Base-by-base conservation (phyloP, 352 stramenopile species). In the Achlya hypogyna region DNA sequence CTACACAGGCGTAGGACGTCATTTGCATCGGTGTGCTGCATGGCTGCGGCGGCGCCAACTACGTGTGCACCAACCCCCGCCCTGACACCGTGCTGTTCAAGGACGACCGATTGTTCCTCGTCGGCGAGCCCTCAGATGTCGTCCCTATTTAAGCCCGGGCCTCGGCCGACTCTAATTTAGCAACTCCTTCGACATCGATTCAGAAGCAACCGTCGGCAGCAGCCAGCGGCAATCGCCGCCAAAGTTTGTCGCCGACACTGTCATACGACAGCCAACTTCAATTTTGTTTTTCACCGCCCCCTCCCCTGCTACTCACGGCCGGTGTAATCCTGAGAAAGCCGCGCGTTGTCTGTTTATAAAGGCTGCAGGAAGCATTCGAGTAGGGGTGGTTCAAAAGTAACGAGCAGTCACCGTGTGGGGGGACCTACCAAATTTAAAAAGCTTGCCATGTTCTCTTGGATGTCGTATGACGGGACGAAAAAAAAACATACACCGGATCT, bases 1-100 rank as follows among this genome's bases (percentile, higher is more conserved):
- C 22, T 20, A 49, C 42, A 49, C 18, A 20, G 25, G 2, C 20
- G 12, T 56, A 56, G 49, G 49, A 35, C 25, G 49, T 56, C 31
- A 56, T 56, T 56, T 56, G 49, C n/a, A 56, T 56, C 8, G 49
- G 49, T 4, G 10, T 56, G 8, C 31, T 56, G 16, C 49, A 56
- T 10, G 49, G 25, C 25, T 2, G 49, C 10, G 4, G 31, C 8
- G 31, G 25, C 25, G 20, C 25, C 10, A 56, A n/a, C 49, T 56
- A 27, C 25, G 49, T 56, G 25, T 56, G 25, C 31, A 56, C 49
- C 14, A 56, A 56, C 31, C 49, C 49, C 16, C 49, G 14, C 10
- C 31, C 31, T 16, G 49, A 56, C 31, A 56, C 49, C 2, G 49
- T 56, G 12, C 31, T 56, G 10, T 56, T n/a, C 49, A 56, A 56